phyloP scores from a whole-genome alignment of 371 early-diverging fungal species.

The Choanephora cucurbitarum region DNA sequence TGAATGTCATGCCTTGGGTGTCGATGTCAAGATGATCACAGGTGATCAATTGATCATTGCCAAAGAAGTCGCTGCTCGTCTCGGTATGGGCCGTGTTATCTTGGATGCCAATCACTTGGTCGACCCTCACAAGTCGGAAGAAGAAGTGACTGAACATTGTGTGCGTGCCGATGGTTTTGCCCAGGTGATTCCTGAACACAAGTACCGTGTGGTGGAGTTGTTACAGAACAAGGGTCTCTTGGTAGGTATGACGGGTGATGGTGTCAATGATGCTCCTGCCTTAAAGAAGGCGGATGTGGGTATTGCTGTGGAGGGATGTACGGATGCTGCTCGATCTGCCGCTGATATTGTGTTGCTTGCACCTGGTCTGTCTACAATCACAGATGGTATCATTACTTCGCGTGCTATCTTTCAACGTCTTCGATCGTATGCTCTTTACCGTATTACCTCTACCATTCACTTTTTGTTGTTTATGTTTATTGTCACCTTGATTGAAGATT shows the following conservation, averaged over 20 bases:
- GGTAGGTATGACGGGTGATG: constrained; percentile 83
- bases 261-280: constrained; percentile 79
- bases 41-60: constrained; percentile 92
- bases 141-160: constrained; percentile 81
- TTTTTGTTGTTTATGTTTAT: constrained; percentile 91
- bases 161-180: constrained; percentile 93
- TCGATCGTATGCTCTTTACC: constrained; percentile 87
- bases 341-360: constrained; percentile 92
- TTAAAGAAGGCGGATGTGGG: constrained; percentile 87
- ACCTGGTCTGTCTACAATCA: constrained; percentile 85
- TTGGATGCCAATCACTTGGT: constrained; percentile 75
- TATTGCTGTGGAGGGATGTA: constrained; percentile 85
- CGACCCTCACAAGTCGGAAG: constrained; percentile 83
- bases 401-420: constrained; percentile 92
- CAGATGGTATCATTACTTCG: constrained; percentile 81
- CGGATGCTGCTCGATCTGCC: constrained; percentile 92
- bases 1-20: constrained; percentile 69
- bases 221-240: constrained; percentile 69
- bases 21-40: constrained; percentile 89
- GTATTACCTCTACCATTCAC: constrained; percentile 91
- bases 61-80: constrained; percentile 84
- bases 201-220: constrained; percentile 89
- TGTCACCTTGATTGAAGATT: constrained; percentile 75
- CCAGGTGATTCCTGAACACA: constrained; percentile 96
- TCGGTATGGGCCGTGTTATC: constrained; percentile 81